These are phyloP conservation scores for Aspergillus leporis DNA, from an alignment of 495 filamentous ascomycete genomes.

Conservation along the genomic window DNA sequence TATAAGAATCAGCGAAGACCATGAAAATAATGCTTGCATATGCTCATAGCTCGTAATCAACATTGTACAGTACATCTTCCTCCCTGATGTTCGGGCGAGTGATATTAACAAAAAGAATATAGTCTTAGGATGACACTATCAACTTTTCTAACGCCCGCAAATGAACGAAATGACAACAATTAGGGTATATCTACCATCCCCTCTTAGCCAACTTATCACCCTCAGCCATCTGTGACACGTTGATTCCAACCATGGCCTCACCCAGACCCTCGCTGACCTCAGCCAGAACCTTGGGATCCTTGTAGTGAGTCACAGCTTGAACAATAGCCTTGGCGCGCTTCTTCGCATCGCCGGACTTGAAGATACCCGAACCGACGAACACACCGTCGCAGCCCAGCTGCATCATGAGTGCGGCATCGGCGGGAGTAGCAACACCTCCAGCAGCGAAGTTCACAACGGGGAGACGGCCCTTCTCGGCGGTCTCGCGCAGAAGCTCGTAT, in stretches of 20 bases:
- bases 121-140: slow-evolving; percentile 2
- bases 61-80: slow-evolving; percentile 7
- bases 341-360: slow-evolving; percentile 88
- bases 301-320: slow-evolving; percentile 86
- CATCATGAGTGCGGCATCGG: slow-evolving; percentile 99
- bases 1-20: background rate
- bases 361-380: slow-evolving; percentile 95
- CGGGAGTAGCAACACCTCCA: slow-evolving; percentile 94
- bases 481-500: slow-evolving; percentile 77
- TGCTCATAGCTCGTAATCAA: slow-evolving; percentile 22
- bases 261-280: slow-evolving; percentile 85
- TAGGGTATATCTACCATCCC: slow-evolving; percentile 67
- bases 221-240: slow-evolving; percentile 69
- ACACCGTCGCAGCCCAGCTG: slow-evolving; percentile 97
- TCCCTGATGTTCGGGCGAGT: background rate
- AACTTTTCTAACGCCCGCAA: slow-evolving; percentile 25
- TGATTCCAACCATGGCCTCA: slow-evolving; percentile 96
- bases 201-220: slow-evolving; percentile 80
- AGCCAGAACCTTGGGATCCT: slow-evolving; percentile 81
- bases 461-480: slow-evolving; percentile 80
- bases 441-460: slow-evolving; percentile 99
- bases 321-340: slow-evolving; percentile 92
- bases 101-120: slow-evolving; percentile 1
- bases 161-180: slow-evolving; percentile 7
- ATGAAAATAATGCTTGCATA: slow-evolving; percentile 7